Evolutionary conservation across 495 filamentous ascomycete species (phyloP), one percentile per base, ranked within the genome.

Genomic region (Aspergillus incahuasiensis): DNA sequence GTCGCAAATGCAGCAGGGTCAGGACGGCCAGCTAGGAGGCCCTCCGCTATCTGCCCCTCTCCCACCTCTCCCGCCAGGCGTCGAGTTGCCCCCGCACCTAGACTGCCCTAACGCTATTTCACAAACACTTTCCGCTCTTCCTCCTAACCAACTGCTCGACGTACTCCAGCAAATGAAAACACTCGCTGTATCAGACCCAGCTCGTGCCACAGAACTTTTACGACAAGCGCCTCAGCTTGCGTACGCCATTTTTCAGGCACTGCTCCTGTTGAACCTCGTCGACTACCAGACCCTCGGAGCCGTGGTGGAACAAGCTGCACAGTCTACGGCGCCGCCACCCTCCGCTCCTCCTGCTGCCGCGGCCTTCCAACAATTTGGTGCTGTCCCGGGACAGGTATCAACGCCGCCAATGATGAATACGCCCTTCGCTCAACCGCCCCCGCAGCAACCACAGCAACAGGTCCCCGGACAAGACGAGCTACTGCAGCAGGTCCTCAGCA

Each of bases 131-230:
- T 83, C 84, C 39, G 87, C 90, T 8, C 82, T 99, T 8, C 88
- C 90, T 2, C 85, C 91, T 0, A 79, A 89, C 9, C 94, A 97
- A 67, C 83, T 99, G 8, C 88, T 97, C 61, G 95, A 97, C 59
- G 92, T 97, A 42, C 80, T 99, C 34, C 83, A 85, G 5, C 91
- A 97, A 71, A 96, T 97, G 90, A 97, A 97, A 65, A 82, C 83
- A 5, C 79, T 99, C 5, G 86, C 87, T 2, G 86, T 83, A 47
- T 81, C 77, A 13, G 91, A 97, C 61, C 91, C 94, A 1, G 75
- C 79, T 4, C 88, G 91, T 64, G 92, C 92, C 0, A 90, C 87
- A 9, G 91, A 96, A 65, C 82, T 99, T 41, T 80, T 99, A 20
- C 77, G 84, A 54, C 86, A 91, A 72, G 92, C 94, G 0, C 94